Evolutionary conservation across 1,139 yeast species (phyloP).

Genomic region (Hemisphaericaspora xylofermentans): DNA sequence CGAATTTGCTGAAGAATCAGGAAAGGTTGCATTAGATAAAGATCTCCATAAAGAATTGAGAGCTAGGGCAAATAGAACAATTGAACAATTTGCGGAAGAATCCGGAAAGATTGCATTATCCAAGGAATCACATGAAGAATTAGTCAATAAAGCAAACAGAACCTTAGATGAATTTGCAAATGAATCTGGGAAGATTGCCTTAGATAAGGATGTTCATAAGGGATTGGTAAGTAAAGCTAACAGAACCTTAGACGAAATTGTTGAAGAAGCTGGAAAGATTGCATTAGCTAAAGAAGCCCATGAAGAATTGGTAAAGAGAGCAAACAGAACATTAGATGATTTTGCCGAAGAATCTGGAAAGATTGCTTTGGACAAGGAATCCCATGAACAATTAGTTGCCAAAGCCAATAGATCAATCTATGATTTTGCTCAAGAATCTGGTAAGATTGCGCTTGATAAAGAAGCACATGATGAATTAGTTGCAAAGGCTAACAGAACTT

Average conservation of each 20-base stretch:
- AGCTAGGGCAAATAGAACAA: constrained; percentile 5
- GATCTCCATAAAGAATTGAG: constrained; percentile 8
- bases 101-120: constrained; percentile 17
- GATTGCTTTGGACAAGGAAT: constrained; percentile 13
- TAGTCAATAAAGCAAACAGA: constrained; percentile 7
- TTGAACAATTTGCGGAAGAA: constrained; percentile 17
- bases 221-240: constrained; percentile 14
- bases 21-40: constrained; percentile 17
- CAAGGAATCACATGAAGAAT: constrained; percentile 7
- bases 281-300: constrained; percentile 14
- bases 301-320: constrained; percentile 10
- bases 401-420: constrained; percentile 17
- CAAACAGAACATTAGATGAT: constrained; percentile 17
- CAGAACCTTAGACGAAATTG: constrained; percentile 17
- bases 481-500: constrained; percentile 15
- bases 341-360: constrained; percentile 17
- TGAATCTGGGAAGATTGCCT: constrained; percentile 15
- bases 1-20: constrained; percentile 16
- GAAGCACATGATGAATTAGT: constrained; percentile 14
- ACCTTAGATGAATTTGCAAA: constrained; percentile 15
- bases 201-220: constrained; percentile 16
- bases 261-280: constrained; percentile 15
- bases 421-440: constrained; percentile 15
- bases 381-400: constrained; percentile 12
- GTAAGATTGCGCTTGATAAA: constrained; percentile 13